A percentile compares a stretch with the other conserved stretches of the same genome.
Conservation (phyloP, 23 red algal species). For the Cyanidioschyzon merolae region DNA sequence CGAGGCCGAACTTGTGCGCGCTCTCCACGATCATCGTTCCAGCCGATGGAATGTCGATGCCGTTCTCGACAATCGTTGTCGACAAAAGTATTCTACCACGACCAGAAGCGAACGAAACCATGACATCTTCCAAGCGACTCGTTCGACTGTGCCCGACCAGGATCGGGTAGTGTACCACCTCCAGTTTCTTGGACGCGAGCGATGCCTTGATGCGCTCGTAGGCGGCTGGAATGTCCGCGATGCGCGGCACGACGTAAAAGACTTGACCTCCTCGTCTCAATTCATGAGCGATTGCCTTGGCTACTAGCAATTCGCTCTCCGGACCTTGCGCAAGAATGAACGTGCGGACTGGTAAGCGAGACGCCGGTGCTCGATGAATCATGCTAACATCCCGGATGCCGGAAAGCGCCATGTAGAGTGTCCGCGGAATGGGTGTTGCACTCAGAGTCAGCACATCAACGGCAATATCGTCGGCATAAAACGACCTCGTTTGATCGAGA, state of each 20-base stretch:
- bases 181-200: constrained; percentile 22
- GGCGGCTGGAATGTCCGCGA: constrained; percentile 46
- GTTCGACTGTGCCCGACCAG: constrained; percentile 60
- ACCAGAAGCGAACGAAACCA: constrained; percentile 49
- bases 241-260: constrained; percentile 75
- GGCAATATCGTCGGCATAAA: constrained; percentile 3
- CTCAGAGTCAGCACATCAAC: constrained; percentile 71
- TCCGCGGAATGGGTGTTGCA: constrained; percentile 93
- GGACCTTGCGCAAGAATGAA: constrained; percentile 25
- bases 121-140: constrained; percentile 51
- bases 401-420: constrained; percentile 68
- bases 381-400: constrained; percentile 75
- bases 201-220: constrained; percentile 33
- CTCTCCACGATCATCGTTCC: constrained; percentile 78
- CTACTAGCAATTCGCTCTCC: constrained; percentile 23
- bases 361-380: constrained; percentile 41
- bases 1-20: constrained; percentile 62
- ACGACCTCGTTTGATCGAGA: background rate
- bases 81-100: constrained; percentile 71
- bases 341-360: constrained; percentile 62
- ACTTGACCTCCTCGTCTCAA: constrained; percentile 65
- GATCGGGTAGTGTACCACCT: constrained; percentile 13
- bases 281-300: constrained; percentile 31
- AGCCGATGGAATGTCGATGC: constrained; percentile 79
- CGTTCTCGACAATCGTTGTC: constrained; percentile 95